Conservation (phyloP, 208 protist genomes). For the Herpetomonas tarakana region DNA sequence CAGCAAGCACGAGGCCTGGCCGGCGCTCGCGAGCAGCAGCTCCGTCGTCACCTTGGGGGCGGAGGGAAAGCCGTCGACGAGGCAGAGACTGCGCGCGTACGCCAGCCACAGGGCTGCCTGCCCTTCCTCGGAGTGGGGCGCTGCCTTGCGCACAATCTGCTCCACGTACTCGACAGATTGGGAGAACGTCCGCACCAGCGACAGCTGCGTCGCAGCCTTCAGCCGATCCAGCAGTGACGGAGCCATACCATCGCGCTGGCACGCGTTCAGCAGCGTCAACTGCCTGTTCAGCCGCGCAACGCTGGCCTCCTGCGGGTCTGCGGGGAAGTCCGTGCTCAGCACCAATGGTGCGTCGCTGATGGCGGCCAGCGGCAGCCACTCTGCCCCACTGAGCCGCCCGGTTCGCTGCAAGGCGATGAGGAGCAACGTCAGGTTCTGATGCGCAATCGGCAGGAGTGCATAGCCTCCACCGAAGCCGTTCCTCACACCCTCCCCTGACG, state of each 20-base stretch:
- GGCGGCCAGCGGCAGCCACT: slow-evolving; percentile 52
- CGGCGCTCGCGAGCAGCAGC: slow-evolving; percentile 10
- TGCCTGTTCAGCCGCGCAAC: slow-evolving; percentile 33
- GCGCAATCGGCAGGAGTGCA: slow-evolving; percentile 57
- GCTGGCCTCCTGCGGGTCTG: slow-evolving; percentile 26
- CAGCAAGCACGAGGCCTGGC: slow-evolving; percentile 18
- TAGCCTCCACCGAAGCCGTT: slow-evolving; percentile 20
- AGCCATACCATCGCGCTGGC: slow-evolving; percentile 23
- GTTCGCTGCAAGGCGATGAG: slow-evolving; percentile 39
- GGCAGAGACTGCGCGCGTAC: slow-evolving; percentile 30
- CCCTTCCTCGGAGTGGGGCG: slow-evolving; percentile 19
- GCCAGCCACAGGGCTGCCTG: slow-evolving; percentile 44
- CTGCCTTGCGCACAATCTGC: slow-evolving; percentile 48
- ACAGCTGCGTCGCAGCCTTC: slow-evolving; percentile 43
- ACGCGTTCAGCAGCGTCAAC: slow-evolving; percentile 24
- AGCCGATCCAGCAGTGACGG: slow-evolving; percentile 29
- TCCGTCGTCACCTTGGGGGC: slow-evolving; percentile 17
- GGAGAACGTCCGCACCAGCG: slow-evolving; percentile 50
- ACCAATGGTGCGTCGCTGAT: slow-evolving; percentile 58
- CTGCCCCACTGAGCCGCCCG: slow-evolving; percentile 13
- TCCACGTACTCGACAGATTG: slow-evolving; percentile 33
- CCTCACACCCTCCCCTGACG: too few relatives aligned
- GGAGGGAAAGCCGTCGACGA: slow-evolving; percentile 29
- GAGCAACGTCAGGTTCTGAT: slow-evolving; percentile 65
- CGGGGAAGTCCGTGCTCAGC: slow-evolving; percentile 22